Percentiles rank a stretch among this genome's conserved stretches.
These are phyloP conservation scores for Papiliotrema fonsecae DNA, from an alignment of 1,284 basidiomycete species.

Conservation along the genomic window DNA sequence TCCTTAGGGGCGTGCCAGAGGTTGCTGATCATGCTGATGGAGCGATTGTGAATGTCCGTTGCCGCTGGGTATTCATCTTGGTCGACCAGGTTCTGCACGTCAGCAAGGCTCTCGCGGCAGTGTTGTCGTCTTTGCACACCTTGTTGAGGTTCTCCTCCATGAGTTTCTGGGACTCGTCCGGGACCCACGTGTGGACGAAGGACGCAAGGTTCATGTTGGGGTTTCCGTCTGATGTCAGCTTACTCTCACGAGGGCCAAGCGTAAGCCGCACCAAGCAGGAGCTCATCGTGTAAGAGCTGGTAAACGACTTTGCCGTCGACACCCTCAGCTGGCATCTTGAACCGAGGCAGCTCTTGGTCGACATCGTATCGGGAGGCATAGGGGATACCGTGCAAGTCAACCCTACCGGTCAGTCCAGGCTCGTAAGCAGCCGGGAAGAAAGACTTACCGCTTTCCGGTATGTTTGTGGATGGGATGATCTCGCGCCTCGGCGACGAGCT, in stretches of 20 bases:
- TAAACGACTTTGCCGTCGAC: constrained; percentile 55
- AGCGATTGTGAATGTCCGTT: constrained; percentile 67
- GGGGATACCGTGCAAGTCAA: constrained; percentile 33
- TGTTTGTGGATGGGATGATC: constrained; percentile 40
- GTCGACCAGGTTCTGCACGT: constrained; percentile 67
- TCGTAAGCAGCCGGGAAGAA: not conserved
- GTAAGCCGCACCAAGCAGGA: constrained; percentile 52
- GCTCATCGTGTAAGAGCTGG: constrained; percentile 78
- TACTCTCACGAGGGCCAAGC: constrained; percentile 1
- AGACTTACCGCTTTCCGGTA: constrained; percentile 22
- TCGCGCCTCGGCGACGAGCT: constrained; percentile 36
- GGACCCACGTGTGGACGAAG: constrained; percentile 67
- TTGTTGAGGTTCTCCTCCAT: constrained; percentile 81
- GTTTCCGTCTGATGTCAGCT: constrained; percentile 59
- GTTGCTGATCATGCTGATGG: constrained; percentile 77
- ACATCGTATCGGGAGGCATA: constrained; percentile 42
- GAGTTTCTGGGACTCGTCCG: constrained; percentile 62
- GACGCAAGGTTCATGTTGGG: constrained; percentile 79
- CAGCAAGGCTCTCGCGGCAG: not conserved
- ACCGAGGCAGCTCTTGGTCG: constrained; percentile 43
- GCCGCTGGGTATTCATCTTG: constrained; percentile 88
- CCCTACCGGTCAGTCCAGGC: constrained; percentile 11
- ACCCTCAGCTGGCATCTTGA: constrained; percentile 46
- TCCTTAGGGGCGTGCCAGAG: constrained; percentile 82
- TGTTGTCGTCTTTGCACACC: constrained; percentile 10